A percentile compares a stretch with the other conserved stretches of the same genome.
These are phyloP conservation scores for Penicillium sclerotigenum DNA, from an alignment of 2,329 filamentous ascomycete genomes.

Conservation along the genomic window DNA sequence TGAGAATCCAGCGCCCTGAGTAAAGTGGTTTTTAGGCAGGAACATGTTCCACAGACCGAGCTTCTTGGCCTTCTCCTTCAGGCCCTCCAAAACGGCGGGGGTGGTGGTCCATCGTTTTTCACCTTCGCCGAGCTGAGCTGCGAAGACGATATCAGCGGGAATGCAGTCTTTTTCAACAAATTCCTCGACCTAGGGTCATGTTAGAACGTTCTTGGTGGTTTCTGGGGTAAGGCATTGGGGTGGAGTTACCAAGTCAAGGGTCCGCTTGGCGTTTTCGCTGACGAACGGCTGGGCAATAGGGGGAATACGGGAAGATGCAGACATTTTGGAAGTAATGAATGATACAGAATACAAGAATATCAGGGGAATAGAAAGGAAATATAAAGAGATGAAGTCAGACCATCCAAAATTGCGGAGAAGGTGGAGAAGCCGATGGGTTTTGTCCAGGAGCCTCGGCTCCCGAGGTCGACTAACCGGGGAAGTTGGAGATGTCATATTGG, in stretches of 20 bases:
- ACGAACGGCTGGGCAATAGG: slow-evolving; percentile 62
- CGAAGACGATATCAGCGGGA: slow-evolving; percentile 75
- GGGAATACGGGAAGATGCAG: slow-evolving; percentile 54
- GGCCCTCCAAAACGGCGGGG: slow-evolving; percentile 77
- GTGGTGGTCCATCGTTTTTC: slow-evolving; percentile 74
- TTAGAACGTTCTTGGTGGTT: not conserved
- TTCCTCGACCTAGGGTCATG: slow-evolving; percentile 67
- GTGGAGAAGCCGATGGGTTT: slow-evolving; percentile 31
- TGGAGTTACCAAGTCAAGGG: slow-evolving; percentile 66
- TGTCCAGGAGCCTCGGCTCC: slow-evolving; percentile 25
- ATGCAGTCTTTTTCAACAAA: slow-evolving; percentile 97
- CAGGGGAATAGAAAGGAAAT: slow-evolving; percentile 9
- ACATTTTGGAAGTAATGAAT: slow-evolving; percentile 39
- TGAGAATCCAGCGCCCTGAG: slow-evolving; percentile 87
- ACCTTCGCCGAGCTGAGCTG: slow-evolving; percentile 75
- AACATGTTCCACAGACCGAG: slow-evolving; percentile 99
- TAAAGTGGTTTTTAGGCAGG: slow-evolving; percentile 90
- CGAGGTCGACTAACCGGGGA: not conserved
- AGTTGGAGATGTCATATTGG: not conserved
- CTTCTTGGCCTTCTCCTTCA: slow-evolving; percentile 78
- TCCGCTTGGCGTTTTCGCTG: slow-evolving; percentile 79
- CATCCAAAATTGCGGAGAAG: slow-evolving; percentile 25
- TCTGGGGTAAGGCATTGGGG: not conserved
- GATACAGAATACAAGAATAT: not conserved
- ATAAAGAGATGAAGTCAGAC: slow-evolving; percentile 14